A percentile compares a stretch with the other conserved stretches of the same genome.
Conservation (phyloP, 1,284 basidiomycete genomes). For the Microbotryum intermedium region DNA sequence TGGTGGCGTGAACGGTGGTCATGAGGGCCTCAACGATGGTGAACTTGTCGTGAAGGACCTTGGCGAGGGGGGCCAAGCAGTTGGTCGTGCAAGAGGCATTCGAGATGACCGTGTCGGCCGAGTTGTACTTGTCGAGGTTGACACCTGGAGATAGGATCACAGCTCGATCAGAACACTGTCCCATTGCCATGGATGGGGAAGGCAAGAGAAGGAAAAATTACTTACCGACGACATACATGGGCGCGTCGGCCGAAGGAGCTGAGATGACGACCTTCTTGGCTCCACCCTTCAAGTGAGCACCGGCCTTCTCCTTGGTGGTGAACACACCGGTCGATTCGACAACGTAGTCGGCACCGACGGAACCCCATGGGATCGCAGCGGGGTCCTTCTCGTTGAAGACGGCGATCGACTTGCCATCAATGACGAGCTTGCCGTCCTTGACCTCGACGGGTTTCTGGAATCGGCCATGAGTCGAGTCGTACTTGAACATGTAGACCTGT, state of each 20-base stretch:
- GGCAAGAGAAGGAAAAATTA: slow-evolving; percentile 6
- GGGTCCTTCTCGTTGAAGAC: slow-evolving; percentile 87
- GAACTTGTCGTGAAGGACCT: slow-evolving; percentile 95
- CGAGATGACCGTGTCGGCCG: slow-evolving; percentile 84
- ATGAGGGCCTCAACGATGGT: slow-evolving; percentile 93
- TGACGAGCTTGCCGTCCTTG: slow-evolving; percentile 75
- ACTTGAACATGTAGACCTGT: slow-evolving; percentile 99
- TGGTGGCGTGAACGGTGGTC: slow-evolving; percentile 82
- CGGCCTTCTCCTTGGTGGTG: slow-evolving; percentile 83
- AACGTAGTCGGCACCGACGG: slow-evolving; percentile 79
- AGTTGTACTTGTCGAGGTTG: slow-evolving; percentile 89
- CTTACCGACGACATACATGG: slow-evolving; percentile 58
- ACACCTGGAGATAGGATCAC: slow-evolving; percentile 53
- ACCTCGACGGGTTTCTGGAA: slow-evolving; percentile 78
- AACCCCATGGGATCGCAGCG: slow-evolving; percentile 73
- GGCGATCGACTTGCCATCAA: slow-evolving; percentile 70
- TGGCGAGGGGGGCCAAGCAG: slow-evolving; percentile 96
- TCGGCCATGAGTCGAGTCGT: slow-evolving; percentile 92
- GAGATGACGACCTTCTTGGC: slow-evolving; percentile 99
- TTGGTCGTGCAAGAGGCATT: slow-evolving; percentile 99
- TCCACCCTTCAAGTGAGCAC: slow-evolving; percentile 92
- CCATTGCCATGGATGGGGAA: slow-evolving; percentile 51
- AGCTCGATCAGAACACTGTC: not conserved
- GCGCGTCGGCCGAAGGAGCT: slow-evolving; percentile 94
- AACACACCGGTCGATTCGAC: slow-evolving; percentile 99